Conservation (phyloP, 2,329 filamentous ascomycete species). For the Purpureocillium takamizusanense region DNA sequence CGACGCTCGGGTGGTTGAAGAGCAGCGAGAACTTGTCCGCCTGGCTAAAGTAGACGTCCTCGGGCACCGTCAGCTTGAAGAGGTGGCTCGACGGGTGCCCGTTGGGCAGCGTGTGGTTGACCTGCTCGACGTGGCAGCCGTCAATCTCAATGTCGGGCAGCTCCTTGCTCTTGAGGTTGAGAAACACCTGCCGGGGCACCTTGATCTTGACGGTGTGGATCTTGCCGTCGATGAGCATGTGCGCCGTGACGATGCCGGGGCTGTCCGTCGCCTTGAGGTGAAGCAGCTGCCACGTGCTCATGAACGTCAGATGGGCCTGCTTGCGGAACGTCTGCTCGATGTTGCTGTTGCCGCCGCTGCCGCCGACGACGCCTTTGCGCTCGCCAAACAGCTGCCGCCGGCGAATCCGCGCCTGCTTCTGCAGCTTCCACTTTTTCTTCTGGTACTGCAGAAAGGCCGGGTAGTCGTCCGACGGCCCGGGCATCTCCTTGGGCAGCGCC, state of each 20-base stretch:
- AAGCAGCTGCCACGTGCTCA: constrained; percentile 89
- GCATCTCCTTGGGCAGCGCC: constrained; percentile 74
- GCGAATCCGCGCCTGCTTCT: constrained; percentile 79
- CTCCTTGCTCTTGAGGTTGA: constrained; percentile 83
- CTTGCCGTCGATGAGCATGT: constrained; percentile 88
- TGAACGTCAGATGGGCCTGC: constrained; percentile 82
- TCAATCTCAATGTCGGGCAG: constrained; percentile 81
- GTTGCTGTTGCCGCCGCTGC: constrained; percentile 50
- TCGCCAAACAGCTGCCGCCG: constrained; percentile 91
- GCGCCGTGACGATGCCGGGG: constrained; percentile 79
- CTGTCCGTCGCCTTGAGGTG: constrained; percentile 76
- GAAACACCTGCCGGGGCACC: constrained; percentile 79
- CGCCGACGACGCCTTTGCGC: constrained; percentile 42
- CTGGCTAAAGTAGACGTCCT: constrained; percentile 80
- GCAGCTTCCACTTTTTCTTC: constrained; percentile 98
- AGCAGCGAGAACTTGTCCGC: constrained; percentile 72
- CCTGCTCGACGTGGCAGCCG: constrained; percentile 83
- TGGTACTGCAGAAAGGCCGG: constrained; percentile 83
- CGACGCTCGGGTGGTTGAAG: constrained; percentile 88
- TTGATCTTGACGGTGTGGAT: constrained; percentile 82
- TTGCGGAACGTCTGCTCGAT: constrained; percentile 73
- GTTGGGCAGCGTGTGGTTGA: constrained; percentile 87
- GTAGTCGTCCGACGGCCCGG: constrained; percentile 78
- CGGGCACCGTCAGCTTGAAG: constrained; percentile 85
- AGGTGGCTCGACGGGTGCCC: constrained; percentile 89